Evolutionary conservation across 2,329 filamentous ascomycete species (phyloP), one percentile per base, ranked within the genome.

Genomic region (Fusarium paranaense): DNA sequence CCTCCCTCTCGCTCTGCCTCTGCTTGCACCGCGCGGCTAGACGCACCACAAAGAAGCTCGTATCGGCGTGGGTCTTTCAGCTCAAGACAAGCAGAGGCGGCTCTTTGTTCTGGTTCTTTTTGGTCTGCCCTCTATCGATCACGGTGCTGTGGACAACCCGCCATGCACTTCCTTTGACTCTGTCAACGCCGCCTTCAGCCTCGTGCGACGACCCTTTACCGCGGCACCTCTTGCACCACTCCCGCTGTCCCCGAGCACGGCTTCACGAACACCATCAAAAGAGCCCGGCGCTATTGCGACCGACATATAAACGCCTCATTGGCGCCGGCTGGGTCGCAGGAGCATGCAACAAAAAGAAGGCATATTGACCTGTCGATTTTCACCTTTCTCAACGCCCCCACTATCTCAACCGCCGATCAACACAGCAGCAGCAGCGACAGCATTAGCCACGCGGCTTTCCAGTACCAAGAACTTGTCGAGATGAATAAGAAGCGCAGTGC

Each of bases 401-500:
- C 69, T 57, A 68, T 38, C 35, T 59, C 66, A 32, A 47, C 35
- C 20, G 45, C 40, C 45, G 65, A 70, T 59, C 66, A 33, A 33
- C 63, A 33, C 54, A 60, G 35, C 42, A 62, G 38, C 68, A 40
- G 32, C 66, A 56, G 38, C 47, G 61, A 35, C 63, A 47, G 50
- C 60, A 67, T 37, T 40, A 45, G 59, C 35, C 33, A 66, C 64
- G 25, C 50, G 58, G 58, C 25, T 40, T 33, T n/a, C 18, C 54
- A n/a, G 30, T 57, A 71, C 40, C 54, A 64, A 54, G 25, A 64
- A 54, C 37, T 66, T 60, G 30, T 37, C 64, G 70, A 67, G 25
- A 82, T 81, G 74, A 80, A 78, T 63, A 81, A 77, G 56, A 83
- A 82, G 69, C 79, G 80, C 38, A 58, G 73, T 37, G 80, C 78